These are phyloP conservation scores for Podospora pseudoanserina DNA, from an alignment of 495 filamentous ascomycete genomes.

Conservation along the genomic window DNA sequence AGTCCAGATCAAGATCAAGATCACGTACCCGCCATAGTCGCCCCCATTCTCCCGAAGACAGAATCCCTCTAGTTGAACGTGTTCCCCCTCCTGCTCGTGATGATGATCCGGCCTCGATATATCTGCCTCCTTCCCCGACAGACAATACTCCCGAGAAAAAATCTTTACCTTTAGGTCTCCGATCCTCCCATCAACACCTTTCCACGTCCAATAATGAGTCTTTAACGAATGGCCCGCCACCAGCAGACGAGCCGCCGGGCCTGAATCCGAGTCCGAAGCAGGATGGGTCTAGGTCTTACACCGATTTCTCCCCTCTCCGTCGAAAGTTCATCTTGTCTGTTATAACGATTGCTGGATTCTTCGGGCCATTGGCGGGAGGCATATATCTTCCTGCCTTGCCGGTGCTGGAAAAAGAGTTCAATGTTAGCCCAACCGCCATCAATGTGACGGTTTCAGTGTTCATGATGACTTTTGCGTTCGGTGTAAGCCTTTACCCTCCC, in stretches of 20 bases:
- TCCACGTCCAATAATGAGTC: background rate
- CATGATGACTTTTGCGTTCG: constrained; percentile 16
- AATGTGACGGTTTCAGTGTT: constrained; percentile 17
- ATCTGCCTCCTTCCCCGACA: background rate
- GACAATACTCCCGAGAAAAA: background rate
- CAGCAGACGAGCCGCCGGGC: background rate
- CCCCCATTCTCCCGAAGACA: background rate
- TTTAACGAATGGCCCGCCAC: background rate
- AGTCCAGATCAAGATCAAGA: background rate
- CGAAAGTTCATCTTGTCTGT: constrained; percentile 12
- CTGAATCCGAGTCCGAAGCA: constrained; percentile 3
- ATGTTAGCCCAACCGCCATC: constrained; percentile 16
- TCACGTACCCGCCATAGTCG: background rate
- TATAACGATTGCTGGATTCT: constrained; percentile 13
- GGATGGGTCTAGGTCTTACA: constrained; percentile 1
- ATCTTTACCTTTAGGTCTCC: background rate
- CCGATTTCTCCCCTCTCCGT: constrained; percentile 12
- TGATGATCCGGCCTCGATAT: constrained; percentile 3
- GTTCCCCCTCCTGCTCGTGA: background rate
- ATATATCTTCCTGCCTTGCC: constrained; percentile 18
- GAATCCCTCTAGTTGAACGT: constrained; percentile 3
- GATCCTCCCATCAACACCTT: background rate
- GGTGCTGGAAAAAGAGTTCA: constrained; percentile 15
- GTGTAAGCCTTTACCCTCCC: constrained; percentile 1
- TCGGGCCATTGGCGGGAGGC: constrained; percentile 11